Conservation (phyloP, 1,284 basidiomycete genomes). For the Wallemia ichthyophaga region DNA sequence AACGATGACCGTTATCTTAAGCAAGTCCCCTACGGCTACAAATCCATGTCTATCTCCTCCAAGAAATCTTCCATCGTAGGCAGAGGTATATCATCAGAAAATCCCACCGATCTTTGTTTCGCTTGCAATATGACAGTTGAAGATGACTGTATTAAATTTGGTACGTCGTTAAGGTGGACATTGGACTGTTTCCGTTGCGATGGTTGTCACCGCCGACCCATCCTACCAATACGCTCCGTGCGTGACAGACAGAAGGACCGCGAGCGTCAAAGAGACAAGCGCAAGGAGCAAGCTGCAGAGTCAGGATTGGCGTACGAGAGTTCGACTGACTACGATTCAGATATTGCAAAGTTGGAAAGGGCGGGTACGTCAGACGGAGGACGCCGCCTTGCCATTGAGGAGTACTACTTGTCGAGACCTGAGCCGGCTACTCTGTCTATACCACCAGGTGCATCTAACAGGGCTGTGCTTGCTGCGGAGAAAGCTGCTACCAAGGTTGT, state of each 20-base stretch:
- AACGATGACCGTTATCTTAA: constrained; percentile 18
- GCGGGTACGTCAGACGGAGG: background rate
- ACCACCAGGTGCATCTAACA: background rate
- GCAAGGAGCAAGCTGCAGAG: constrained; percentile 12
- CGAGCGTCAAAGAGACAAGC: constrained; percentile 18
- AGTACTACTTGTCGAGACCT: background rate
- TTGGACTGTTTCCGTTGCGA: constrained; percentile 61
- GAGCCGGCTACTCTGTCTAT: background rate
- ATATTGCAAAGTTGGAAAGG: background rate
- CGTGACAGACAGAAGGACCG: background rate
- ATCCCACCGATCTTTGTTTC: constrained; percentile 48
- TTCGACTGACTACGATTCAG: background rate
- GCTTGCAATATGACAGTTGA: constrained; percentile 72
- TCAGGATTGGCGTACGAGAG: constrained; percentile 10
- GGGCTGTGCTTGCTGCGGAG: constrained; percentile 5
- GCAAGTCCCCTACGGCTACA: constrained; percentile 14
- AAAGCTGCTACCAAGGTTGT: constrained; percentile 20
- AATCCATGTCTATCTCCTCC: constrained; percentile 9
- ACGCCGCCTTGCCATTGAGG: background rate
- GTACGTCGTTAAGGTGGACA: constrained; percentile 89
- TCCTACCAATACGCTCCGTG: constrained; percentile 5
- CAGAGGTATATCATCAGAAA: constrained; percentile 9
- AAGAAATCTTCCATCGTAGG: constrained; percentile 7
- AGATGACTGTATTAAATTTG: constrained; percentile 79
- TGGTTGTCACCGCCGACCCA: constrained; percentile 41